Base-by-base conservation (phyloP, 768 basidiomycete genomes). In the Panellus pusillus region DNA sequence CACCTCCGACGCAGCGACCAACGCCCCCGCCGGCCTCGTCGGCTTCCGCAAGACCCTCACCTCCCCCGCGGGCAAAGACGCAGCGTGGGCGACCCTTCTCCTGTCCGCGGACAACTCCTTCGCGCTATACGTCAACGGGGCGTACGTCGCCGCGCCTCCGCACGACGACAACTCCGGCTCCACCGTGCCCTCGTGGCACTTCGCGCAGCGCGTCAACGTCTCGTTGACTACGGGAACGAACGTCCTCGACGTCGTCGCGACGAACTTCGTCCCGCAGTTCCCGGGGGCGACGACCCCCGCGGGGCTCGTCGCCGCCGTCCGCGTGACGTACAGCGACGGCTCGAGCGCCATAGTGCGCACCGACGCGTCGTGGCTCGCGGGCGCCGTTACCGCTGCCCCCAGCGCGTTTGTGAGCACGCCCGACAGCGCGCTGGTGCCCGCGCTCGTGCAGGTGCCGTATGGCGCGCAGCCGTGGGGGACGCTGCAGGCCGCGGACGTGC, bases 21-120 rank as follows among this genome's bases (percentile, higher is more conserved):
- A 29, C 13, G 54, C 58, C n/a, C 46, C 47, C 11, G 47, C 19
- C 13, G 54, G 47, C 19, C 49, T 18, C 6, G 47, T 56, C 43
- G 58, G 58, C 9, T 60, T 60, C 58, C 28, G 58, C 18, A 55
- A 44, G 31, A 52, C 53, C 6, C 9, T 60, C 1, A 17, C n/a
- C 13, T 11, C 53, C 14, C 42, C 53, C 1, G 1, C 29, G 9
- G 50, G 17, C 17, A 55, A 55, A 18, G 35, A 40, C 18, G 49
- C 58, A 1, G 1, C 50, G 2, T 60, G 45, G 2, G 58, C 54
- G n/a, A 44, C 42, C 17, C 27, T 55, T 11, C 27, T 60, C 27
- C 12, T 36, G 20, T 17, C 46, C 2, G 54, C 41, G 11, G 58
- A 60, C 50, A 60, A 60, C 46, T 32, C 14, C 29, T 60, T 60